A percentile compares a stretch with the other conserved stretches of the same genome.
These are phyloP conservation scores for Aquilaria sinensis DNA, from an alignment of 345 rosid genomes.

Conservation along the genomic window DNA sequence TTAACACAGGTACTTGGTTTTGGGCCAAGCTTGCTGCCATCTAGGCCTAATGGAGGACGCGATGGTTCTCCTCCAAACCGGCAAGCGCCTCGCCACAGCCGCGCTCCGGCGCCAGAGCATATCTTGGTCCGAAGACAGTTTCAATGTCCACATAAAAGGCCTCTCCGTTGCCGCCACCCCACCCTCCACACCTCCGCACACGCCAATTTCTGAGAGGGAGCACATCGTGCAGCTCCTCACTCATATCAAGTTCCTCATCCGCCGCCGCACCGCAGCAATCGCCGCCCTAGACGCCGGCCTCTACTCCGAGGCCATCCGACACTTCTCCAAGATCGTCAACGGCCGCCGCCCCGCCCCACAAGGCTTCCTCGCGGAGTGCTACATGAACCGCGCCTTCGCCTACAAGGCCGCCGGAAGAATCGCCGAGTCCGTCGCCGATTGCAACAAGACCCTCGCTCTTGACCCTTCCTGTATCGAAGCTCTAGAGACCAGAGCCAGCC, in stretches of 20 bases:
- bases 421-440: constrained; percentile 85
- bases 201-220: constrained; percentile 35
- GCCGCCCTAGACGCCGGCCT: constrained; percentile 88
- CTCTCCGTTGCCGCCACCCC: constrained; percentile 23
- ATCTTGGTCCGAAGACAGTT: constrained; percentile 89
- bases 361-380: constrained; percentile 86
- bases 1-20: constrained; percentile 51
- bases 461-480: constrained; percentile 82
- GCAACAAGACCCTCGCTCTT: constrained; percentile 84
- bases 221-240: constrained; percentile 58
- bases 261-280: constrained; percentile 83
- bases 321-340: constrained; percentile 82
- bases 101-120: constrained; percentile 90
- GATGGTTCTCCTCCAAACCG: constrained; percentile 87
- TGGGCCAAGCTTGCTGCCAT: constrained; percentile 93
- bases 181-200: constrained; percentile 51
- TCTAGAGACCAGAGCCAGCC: constrained; percentile 79
- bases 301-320: constrained; percentile 80
- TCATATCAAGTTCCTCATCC: constrained; percentile 76
- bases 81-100: constrained; percentile 86
- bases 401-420: constrained; percentile 67
- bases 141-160: constrained; percentile 35
- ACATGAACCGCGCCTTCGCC: constrained; percentile 83
- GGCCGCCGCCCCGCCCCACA: constrained; percentile 87
- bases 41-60: constrained; percentile 98